Evolutionary conservation across 108 stramenopile genomes (phyloP), one percentile per base, ranked within the genome.

Genomic region (Mayamaea pseudoterrestris): DNA sequence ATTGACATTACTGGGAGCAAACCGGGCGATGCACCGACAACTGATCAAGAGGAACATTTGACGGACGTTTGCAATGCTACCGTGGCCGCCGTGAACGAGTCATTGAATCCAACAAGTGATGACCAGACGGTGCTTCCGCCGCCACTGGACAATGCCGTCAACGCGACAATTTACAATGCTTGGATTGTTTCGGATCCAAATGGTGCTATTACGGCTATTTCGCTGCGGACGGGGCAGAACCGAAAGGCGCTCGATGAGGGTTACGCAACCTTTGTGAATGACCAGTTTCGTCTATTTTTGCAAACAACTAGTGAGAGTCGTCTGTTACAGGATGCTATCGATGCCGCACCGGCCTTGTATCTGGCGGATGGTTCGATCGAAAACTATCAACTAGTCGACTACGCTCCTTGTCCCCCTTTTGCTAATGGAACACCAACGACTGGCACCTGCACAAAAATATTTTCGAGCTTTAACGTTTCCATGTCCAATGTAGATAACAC

Each of bases 1-100:
- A 57, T 71, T 16, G 45, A 71, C 41, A 55, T 71, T 2, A 18
- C 27, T 1, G 69, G 69, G 1, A 27, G 59, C 12, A 55, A 44
- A 21, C 62, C 57, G 27, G 63, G 63, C 1, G 31, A 45, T 24
- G 53, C 35, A 30, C 54, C 55, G n/a, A 55, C 47, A 9, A 27
- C 31, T 6, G 50, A 35, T 27, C 58, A 71, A 44, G 26, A 50
- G 2, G 17, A 1, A 24, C 27, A 25, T 24, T 48, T 71, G 6
- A 43, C 3, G 11, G 50, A 27, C 5, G 23, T 71, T 9, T 71
- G 69, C 32, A 27, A 51, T 8, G 24, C 52, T 5, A 52, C 58
- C 37, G 37, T 20, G 20, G 8, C 3, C 5, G 37, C 37, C 20
- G 20, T 39, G 5, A 18, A 5, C 18, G 37, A 3, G 3, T 18